Conservation (phyloP, 2,329 filamentous ascomycete genomes). For the Fusarium lateritium region DNA sequence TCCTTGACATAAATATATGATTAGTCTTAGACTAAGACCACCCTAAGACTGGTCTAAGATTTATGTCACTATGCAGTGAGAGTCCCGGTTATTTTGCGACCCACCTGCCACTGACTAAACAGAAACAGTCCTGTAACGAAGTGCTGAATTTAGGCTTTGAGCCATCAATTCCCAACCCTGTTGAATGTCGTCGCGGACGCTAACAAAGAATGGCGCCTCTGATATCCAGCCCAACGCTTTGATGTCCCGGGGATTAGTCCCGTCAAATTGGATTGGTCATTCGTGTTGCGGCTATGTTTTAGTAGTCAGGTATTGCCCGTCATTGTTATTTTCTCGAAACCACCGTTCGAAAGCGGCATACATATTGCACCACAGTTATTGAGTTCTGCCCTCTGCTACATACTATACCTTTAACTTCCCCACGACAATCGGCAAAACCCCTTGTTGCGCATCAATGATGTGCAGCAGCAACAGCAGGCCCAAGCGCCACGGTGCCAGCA, state of each 20-base stretch:
- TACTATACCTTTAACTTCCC: constrained; percentile 39
- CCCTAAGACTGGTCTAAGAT: too few relatives aligned
- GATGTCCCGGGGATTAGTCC: constrained; percentile 31
- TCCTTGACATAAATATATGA: too few relatives aligned
- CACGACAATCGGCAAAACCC: constrained; percentile 38
- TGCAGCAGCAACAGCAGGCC: constrained; percentile 49
- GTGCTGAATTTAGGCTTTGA: constrained; percentile 18
- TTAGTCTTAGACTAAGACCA: too few relatives aligned
- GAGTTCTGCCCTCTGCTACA: constrained; percentile 14
- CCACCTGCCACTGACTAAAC: neutral
- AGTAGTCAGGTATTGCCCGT: constrained; percentile 4
- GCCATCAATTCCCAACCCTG: constrained; percentile 21
- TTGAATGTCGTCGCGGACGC: constrained; percentile 30
- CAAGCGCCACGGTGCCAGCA: constrained; percentile 41
- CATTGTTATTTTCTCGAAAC: constrained; percentile 17
- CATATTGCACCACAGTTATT: constrained; percentile 8
- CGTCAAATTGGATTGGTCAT: constrained; percentile 37
- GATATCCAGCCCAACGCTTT: constrained; percentile 29
- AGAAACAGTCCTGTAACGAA: constrained; percentile 1
- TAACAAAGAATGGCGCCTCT: constrained; percentile 34
- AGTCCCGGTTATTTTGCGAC: too few relatives aligned
- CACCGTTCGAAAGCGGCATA: neutral
- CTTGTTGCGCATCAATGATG: constrained; percentile 47
- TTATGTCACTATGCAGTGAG: too few relatives aligned
- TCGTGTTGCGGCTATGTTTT: constrained; percentile 3